phyloP scores from a whole-genome alignment of 352 stramenopile species.

The Globisporangium solare region DNA sequence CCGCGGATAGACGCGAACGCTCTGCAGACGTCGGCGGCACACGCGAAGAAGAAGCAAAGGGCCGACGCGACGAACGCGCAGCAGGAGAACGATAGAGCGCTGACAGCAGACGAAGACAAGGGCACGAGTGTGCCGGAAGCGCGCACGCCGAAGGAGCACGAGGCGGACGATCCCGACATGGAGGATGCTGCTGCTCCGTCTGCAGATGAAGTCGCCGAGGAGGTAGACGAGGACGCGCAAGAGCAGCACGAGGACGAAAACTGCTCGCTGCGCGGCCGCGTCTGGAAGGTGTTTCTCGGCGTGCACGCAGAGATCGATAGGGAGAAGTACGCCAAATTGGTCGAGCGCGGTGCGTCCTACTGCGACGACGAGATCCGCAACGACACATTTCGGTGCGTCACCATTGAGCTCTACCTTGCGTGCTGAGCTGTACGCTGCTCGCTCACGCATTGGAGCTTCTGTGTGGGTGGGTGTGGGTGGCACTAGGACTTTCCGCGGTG shows the following conservation, averaged over 20 bases:
- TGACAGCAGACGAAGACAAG: not conserved
- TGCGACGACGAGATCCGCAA: constrained; percentile 89
- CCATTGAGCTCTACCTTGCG: too few species aligned
- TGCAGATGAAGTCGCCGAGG: not conserved
- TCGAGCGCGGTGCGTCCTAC: constrained; percentile 66
- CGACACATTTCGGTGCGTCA: constrained; percentile 78
- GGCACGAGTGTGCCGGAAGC: constrained; percentile 8
- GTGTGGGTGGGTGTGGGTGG: not conserved
- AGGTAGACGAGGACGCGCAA: not conserved
- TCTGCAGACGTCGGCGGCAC: constrained; percentile 9
- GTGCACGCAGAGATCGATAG: constrained; percentile 59
- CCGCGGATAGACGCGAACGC: constrained; percentile 19
- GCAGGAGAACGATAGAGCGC: not conserved
- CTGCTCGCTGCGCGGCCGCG: constrained; percentile 73
- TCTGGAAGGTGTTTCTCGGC: constrained; percentile 89
- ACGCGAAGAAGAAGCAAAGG: not conserved
- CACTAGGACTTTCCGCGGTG: constrained; percentile 76
- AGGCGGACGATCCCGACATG: not conserved
- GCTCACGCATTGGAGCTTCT: not conserved
- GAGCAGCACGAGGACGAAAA: not conserved
- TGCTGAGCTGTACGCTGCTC: not conserved
- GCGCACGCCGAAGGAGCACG: constrained; percentile 7
- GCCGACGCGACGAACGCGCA: not conserved
- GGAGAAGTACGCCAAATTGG: constrained; percentile 62
- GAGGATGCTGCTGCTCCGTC: not conserved